Evolutionary conservation across 768 basidiomycete genomes (phyloP).

Genomic region (Leucocoprinus birnbaumii): DNA sequence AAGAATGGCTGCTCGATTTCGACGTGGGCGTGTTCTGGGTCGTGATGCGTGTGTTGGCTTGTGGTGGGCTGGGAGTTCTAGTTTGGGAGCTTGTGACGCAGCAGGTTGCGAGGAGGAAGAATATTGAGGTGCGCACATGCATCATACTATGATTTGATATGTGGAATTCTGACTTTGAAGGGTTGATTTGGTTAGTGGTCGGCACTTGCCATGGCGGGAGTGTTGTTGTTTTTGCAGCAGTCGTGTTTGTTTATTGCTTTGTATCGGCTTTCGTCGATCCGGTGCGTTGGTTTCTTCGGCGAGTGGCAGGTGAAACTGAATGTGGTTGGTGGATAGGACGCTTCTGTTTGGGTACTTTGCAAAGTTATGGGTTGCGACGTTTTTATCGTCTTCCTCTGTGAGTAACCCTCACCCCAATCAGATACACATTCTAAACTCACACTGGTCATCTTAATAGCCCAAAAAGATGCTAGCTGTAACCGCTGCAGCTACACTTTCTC

Average conservation of each 20-base stretch:
- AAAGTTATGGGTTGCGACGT: conserved; percentile 57
- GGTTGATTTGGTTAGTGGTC: conserved; percentile 67
- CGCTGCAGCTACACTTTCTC: conserved; percentile 49
- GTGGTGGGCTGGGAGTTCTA: conserved; percentile 64
- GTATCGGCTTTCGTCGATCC: conserved; percentile 61
- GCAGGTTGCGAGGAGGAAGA: conserved; percentile 48
- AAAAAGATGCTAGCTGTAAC: conserved; percentile 46
- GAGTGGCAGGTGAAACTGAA: not conserved
- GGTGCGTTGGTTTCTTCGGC: conserved; percentile 37
- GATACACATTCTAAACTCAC: too few species aligned
- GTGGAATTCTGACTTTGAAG: not conserved
- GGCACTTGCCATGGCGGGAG: conserved; percentile 62
- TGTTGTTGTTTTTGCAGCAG: conserved; percentile 67
- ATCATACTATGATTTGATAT: not conserved
- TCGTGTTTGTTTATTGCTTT: conserved; percentile 66
- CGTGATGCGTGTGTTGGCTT: conserved; percentile 67
- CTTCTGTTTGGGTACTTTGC: conserved; percentile 71
- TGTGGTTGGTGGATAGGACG: conserved; percentile 40
- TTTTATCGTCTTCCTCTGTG: conserved; percentile 48
- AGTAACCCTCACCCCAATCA: conserved; percentile 23
- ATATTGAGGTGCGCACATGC: conserved; percentile 50
- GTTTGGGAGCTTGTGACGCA: conserved; percentile 58
- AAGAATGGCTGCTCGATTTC: conserved; percentile 62
- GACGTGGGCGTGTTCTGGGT: conserved; percentile 78
- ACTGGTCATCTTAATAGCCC: conserved; percentile 41